Evolutionary conservation across 495 filamentous ascomycete genomes (phyloP).

Genomic region (Oleoguttula mirabilis): DNA sequence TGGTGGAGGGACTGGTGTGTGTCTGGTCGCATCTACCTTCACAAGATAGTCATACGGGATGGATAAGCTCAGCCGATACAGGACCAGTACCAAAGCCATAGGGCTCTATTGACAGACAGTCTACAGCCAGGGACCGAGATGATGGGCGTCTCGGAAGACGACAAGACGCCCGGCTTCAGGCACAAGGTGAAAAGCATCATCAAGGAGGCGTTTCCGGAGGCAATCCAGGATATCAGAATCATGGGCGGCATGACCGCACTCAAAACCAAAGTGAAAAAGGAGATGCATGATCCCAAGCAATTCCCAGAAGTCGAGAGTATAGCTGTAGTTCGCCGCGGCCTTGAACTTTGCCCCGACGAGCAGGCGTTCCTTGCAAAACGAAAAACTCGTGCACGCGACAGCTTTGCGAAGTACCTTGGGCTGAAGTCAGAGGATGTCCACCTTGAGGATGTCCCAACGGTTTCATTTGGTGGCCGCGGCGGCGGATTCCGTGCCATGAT

Average conservation of each 20-base stretch:
- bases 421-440: slow-evolving; percentile 20
- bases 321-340: slow-evolving; percentile 20
- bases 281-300: slow-evolving; percentile 15
- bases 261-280: slow-evolving; percentile 6
- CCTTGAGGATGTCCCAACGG: slow-evolving; percentile 22
- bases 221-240: slow-evolving; percentile 11
- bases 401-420: slow-evolving; percentile 24
- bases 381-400: slow-evolving; percentile 19
- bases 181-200: slow-evolving; percentile 6
- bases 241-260: slow-evolving; percentile 11
- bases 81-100: no score
- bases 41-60: no score
- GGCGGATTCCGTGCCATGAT: slow-evolving; percentile 27
- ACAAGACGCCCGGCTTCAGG: slow-evolving; percentile 4
- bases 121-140: neutral
- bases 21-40: no score
- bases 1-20: no score
- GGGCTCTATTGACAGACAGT: neutral
- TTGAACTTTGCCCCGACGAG: slow-evolving; percentile 22
- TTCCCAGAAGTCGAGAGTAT: slow-evolving; percentile 22
- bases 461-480: slow-evolving; percentile 25
- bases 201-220: slow-evolving; percentile 13
- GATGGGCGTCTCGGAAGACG: slow-evolving; percentile 2
- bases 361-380: slow-evolving; percentile 12
- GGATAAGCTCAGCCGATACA: no score